Evolutionary conservation across 2,329 filamentous ascomycete species (phyloP).

Genomic region (Aspergillus piperis): DNA sequence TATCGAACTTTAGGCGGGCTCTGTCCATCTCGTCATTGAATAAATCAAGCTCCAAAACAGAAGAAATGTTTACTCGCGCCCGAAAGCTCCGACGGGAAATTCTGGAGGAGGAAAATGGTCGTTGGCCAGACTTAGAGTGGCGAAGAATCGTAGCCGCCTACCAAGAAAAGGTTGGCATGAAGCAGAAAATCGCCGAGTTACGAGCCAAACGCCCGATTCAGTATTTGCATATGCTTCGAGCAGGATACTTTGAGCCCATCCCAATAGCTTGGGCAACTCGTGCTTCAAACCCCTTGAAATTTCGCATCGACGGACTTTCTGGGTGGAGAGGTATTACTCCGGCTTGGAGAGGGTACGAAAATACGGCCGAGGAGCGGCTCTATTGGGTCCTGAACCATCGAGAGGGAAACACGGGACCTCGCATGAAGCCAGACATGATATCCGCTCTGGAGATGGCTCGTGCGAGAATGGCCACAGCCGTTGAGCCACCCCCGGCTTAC

Average conservation of each 20-base stretch:
- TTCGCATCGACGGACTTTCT: not conserved
- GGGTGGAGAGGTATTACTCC: slow-evolving; percentile 9
- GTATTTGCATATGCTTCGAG: slow-evolving; percentile 8
- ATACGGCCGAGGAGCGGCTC: slow-evolving; percentile 8
- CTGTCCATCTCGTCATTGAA: not conserved
- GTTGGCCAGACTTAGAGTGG: not conserved
- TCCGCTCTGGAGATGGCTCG: slow-evolving; percentile 3
- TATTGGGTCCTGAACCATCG: slow-evolving; percentile 11
- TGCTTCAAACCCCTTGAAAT: slow-evolving; percentile 8
- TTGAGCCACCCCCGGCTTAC: slow-evolving; percentile 7
- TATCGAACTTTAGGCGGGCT: not conserved
- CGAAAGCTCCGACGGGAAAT: not conserved
- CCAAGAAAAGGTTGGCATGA: slow-evolving; percentile 3
- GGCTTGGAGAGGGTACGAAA: slow-evolving; percentile 7
- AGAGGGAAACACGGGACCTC: not conserved
- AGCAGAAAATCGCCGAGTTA: not conserved
- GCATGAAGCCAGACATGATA: slow-evolving; percentile 6
- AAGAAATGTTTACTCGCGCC: not conserved
- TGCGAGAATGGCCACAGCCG: slow-evolving; percentile 1
- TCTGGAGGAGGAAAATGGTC: not conserved
- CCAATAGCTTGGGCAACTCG: slow-evolving; percentile 1
- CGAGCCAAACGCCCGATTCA: not conserved
- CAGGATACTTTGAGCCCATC: slow-evolving; percentile 11
- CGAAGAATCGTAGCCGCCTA: slow-evolving; percentile 3
- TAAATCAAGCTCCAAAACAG: not conserved